Evolutionary conservation across 805 yeast genomes (phyloP).

Genomic region (Candida sphagnicola): DNA sequence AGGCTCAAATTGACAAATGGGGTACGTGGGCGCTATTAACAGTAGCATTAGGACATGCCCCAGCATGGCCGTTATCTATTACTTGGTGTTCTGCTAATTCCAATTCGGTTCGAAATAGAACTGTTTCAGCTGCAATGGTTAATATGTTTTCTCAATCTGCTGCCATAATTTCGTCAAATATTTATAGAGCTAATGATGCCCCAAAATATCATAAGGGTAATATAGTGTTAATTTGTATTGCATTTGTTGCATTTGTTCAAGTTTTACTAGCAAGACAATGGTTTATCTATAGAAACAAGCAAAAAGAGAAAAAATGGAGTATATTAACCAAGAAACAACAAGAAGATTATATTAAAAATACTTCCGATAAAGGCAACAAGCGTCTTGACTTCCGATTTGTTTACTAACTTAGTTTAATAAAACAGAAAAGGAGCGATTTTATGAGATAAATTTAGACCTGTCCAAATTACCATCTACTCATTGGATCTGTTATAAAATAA

Average conservation of each 20-base stretch:
- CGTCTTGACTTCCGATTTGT: conserved; percentile 48
- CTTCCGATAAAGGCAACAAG: conserved; percentile 54
- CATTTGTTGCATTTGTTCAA: conserved; percentile 26
- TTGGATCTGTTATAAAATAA: too few relatives aligned
- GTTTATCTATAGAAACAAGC: conserved; percentile 39
- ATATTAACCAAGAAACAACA: conserved; percentile 47
- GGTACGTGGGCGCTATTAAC: conserved; percentile 39
- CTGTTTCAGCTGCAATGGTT: conserved; percentile 62
- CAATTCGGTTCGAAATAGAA: conserved; percentile 57
- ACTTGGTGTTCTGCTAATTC: conserved; percentile 63
- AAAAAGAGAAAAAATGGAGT: conserved; percentile 49
- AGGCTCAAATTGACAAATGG: conserved; percentile 37
- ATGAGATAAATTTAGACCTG: too few relatives aligned
- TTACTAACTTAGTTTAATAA: conserved; percentile 20
- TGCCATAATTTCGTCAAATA: conserved; percentile 48
- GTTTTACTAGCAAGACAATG: conserved; percentile 30
- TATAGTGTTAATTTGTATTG: conserved; percentile 31
- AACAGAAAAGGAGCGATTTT: too few relatives aligned
- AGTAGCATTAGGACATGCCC: conserved; percentile 40
- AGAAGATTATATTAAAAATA: conserved; percentile 39
- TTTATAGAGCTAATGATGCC: conserved; percentile 53
- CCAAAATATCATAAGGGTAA: conserved; percentile 64
- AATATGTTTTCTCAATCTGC: conserved; percentile 64
- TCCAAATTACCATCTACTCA: too few relatives aligned
- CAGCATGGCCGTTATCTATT: conserved; percentile 51